phyloP scores from a whole-genome alignment of 2,329 filamentous ascomycete species.

The Aspergillus pseudoviridinutans region DNA sequence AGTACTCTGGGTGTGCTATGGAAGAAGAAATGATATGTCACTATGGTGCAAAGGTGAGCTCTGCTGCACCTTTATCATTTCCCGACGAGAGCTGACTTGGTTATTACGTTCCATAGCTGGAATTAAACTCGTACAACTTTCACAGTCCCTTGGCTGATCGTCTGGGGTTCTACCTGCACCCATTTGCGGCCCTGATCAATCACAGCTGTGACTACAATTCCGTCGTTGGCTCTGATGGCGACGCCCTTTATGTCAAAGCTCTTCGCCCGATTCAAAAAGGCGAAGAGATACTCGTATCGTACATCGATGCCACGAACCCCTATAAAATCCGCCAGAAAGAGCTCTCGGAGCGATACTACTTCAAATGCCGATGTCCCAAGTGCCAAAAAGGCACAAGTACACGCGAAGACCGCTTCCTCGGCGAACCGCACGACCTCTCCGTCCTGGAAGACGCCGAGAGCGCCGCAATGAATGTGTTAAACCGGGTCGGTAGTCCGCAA shows the following conservation, averaged over 20 bases:
- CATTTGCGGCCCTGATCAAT: conserved; percentile 53
- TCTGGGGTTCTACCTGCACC: conserved; percentile 57
- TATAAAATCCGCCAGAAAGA: conserved; percentile 49
- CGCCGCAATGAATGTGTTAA: conserved; percentile 24
- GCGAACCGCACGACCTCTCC: conserved; percentile 8
- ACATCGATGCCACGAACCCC: conserved; percentile 56
- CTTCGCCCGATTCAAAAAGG: conserved; percentile 50
- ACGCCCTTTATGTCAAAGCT: conserved; percentile 48
- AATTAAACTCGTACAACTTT: conserved; percentile 57
- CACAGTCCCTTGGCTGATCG: conserved; percentile 54
- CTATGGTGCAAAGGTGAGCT: conserved; percentile 46
- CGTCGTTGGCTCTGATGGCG: conserved; percentile 54
- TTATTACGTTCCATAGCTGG: conserved; percentile 37
- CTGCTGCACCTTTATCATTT: not conserved
- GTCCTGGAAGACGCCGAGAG: conserved; percentile 16
- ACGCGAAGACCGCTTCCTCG: conserved; percentile 16
- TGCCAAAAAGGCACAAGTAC: conserved; percentile 35
- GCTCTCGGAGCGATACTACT: conserved; percentile 54
- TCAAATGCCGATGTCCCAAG: conserved; percentile 53
- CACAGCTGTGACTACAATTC: conserved; percentile 62
- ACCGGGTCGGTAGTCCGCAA: conserved; percentile 12
- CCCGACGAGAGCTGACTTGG: not conserved
- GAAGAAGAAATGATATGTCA: conserved; percentile 39
- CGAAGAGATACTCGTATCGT: conserved; percentile 60
- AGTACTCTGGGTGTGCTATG: conserved; percentile 49